Evolutionary conservation across 1,284 basidiomycete species (phyloP).

Genomic region (Vanrija humicola): DNA sequence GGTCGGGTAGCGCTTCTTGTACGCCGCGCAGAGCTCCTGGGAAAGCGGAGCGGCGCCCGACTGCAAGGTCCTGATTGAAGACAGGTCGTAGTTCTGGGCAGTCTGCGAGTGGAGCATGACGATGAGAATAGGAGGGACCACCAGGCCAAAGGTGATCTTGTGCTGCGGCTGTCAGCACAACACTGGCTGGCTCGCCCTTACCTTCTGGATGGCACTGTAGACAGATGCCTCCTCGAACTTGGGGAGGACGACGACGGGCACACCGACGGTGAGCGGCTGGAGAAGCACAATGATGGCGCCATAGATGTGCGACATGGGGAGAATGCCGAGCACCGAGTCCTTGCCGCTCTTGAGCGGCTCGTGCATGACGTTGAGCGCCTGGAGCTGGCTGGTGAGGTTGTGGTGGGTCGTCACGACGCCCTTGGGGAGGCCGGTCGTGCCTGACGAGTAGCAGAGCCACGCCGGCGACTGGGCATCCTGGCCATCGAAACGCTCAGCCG

Average conservation of each 20-base stretch:
- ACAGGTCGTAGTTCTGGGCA: constrained; percentile 65
- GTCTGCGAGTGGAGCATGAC: constrained; percentile 51
- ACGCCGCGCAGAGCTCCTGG: constrained; percentile 26
- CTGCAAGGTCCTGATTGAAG: constrained; percentile 59
- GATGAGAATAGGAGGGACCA: constrained; percentile 83
- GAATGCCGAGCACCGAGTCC: constrained; percentile 16
- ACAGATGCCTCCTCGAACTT: constrained; percentile 59
- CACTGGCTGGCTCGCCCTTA: constrained; percentile 28
- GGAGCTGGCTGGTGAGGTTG: constrained; percentile 55
- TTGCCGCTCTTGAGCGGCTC: background rate
- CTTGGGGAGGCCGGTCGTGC: constrained; percentile 53
- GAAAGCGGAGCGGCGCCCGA: constrained; percentile 82
- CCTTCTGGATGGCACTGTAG: constrained; percentile 63
- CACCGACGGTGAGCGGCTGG: constrained; percentile 59
- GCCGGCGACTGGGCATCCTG: constrained; percentile 2
- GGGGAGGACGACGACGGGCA: constrained; percentile 63
- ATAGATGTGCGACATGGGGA: constrained; percentile 21
- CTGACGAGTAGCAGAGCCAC: constrained; percentile 63
- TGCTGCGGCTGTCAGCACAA: constrained; percentile 54
- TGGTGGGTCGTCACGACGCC: constrained; percentile 59
- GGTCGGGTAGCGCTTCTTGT: constrained; percentile 20
- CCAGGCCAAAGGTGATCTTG: constrained; percentile 59
- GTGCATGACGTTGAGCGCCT: constrained; percentile 9
- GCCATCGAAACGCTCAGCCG: constrained; percentile 7
- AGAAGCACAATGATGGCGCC: constrained; percentile 52